Evolutionary conservation across 441 rosid genomes (phyloP), one percentile per base, ranked within the genome.

Genomic region (Brassica balearica): DNA sequence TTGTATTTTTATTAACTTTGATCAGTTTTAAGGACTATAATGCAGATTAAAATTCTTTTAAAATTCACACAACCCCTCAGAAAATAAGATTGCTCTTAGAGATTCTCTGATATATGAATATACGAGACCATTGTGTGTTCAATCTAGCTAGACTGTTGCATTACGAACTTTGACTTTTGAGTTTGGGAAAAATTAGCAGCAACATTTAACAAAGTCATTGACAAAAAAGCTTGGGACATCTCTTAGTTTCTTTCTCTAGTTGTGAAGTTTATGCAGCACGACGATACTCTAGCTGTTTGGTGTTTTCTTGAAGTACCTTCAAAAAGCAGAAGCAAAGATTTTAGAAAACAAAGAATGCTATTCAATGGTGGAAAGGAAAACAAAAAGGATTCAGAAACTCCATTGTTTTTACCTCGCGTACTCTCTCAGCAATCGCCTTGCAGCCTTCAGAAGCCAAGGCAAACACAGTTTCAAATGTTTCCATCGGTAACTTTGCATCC

Each of bases 361-460:
- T 48, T 46, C 46, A 55, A 53, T 53, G 69, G 46, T 38, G 29
- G 59, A 10, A 48, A 20, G 27, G 27, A 5, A 0, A 43, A 4
- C n/a, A n/a, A 58, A 20, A 65, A 66, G n/a, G 17, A 72, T 29
- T 66, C 68, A 20, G 43, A 4, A 59, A 12, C 17, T 46, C 56
- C 3, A 20, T 76, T 2, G 71, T 9, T 64, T 65, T 51, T 83
- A 91, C 99, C 82, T 90, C 90, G 64, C 90, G 83, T 61, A 95
- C 84, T 82, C 91, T 85, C 71, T 74, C 90, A 55, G 99, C 93
- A 58, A 93, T 81, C n/a, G 94, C 97, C 79, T 87, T 93, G 86
- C 99, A 95, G 74, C 99, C 98, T 83, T 91, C 93, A 12, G 74
- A 69, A 15, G 97, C 97, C 65, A 92, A 90, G 19, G 89, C 90